A percentile compares a stretch with the other conserved stretches of the same genome.
Evolutionary conservation across 441 rosid species (phyloP).

Genomic region (Codiaeum variegatum): DNA sequence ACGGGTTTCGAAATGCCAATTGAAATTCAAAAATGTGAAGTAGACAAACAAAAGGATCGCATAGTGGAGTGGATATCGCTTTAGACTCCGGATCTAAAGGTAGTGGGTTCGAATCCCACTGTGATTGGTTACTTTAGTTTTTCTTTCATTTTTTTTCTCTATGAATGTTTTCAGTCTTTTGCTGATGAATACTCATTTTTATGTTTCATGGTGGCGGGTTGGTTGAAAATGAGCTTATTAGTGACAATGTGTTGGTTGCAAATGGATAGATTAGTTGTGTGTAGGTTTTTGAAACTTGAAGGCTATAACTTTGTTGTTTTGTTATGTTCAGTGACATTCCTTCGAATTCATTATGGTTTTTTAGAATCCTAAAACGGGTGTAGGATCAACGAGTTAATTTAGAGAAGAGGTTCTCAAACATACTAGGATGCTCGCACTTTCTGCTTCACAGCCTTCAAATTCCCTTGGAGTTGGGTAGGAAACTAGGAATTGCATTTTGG

Average conservation of each 20-base stretch:
- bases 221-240: not conserved
- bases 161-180: not conserved
- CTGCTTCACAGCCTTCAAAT: not conserved
- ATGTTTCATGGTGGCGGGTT: not conserved
- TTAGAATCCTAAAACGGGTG: not conserved
- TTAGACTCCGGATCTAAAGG: slow-evolving; percentile 99
- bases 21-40: not conserved
- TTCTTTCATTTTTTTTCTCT: not conserved
- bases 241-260: not conserved
- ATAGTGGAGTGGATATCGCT: slow-evolving; percentile 99
- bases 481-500: not conserved
- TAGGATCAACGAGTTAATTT: not conserved
- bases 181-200: not conserved
- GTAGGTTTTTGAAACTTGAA: not conserved
- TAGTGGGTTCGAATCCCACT: slow-evolving; percentile 99
- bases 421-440: not conserved
- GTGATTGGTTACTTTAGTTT: slow-evolving; percentile 46
- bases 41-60: slow-evolving; percentile 40
- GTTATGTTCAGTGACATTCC: not conserved
- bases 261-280: not conserved
- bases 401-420: not conserved
- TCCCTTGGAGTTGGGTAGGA: not conserved
- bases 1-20: not conserved
- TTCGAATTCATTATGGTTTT: not conserved
- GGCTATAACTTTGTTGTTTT: not conserved